Evolutionary conservation across 768 basidiomycete species (phyloP).

Genomic region (Boletus rufocinnamomeus): DNA sequence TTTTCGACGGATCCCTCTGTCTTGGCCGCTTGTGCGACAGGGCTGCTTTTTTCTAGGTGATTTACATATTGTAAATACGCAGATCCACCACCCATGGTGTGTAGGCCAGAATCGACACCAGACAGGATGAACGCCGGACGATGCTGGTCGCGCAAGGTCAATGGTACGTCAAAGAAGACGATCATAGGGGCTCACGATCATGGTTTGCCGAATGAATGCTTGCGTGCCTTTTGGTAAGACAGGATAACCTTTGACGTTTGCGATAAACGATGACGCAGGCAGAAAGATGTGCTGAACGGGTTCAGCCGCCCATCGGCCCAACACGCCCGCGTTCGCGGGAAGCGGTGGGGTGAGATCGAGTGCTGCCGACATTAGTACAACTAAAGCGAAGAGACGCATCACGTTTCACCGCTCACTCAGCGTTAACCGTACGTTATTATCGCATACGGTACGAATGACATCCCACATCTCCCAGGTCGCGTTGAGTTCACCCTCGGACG

Average conservation of each 20-base stretch:
- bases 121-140: slow-evolving; percentile 84
- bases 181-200: slow-evolving; percentile 60
- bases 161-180: slow-evolving; percentile 18
- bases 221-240: slow-evolving; percentile 94
- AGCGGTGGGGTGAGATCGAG: slow-evolving; percentile 90
- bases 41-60: slow-evolving; percentile 79
- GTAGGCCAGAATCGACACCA: slow-evolving; percentile 61
- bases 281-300: slow-evolving; percentile 87
- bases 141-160: slow-evolving; percentile 53
- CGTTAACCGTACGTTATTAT: slow-evolving; percentile 73
- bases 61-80: slow-evolving; percentile 91
- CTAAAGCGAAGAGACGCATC: not conserved
- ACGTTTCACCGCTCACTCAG: slow-evolving; percentile 64
- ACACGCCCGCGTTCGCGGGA: slow-evolving; percentile 71
- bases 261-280: slow-evolving; percentile 89
- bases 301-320: slow-evolving; percentile 91
- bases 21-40: slow-evolving; percentile 60
- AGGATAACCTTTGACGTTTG: slow-evolving; percentile 95
- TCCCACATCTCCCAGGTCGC: slow-evolving; percentile 99
- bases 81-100: slow-evolving; percentile 76
- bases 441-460: slow-evolving; percentile 85
- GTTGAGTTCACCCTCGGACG: slow-evolving; percentile 60
- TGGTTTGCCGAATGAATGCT: slow-evolving; percentile 84
- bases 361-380: slow-evolving; percentile 49
- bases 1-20: slow-evolving; percentile 80